phyloP scores from a whole-genome alignment of 306 rosid genomes.

The Rubus parviflorus region DNA sequence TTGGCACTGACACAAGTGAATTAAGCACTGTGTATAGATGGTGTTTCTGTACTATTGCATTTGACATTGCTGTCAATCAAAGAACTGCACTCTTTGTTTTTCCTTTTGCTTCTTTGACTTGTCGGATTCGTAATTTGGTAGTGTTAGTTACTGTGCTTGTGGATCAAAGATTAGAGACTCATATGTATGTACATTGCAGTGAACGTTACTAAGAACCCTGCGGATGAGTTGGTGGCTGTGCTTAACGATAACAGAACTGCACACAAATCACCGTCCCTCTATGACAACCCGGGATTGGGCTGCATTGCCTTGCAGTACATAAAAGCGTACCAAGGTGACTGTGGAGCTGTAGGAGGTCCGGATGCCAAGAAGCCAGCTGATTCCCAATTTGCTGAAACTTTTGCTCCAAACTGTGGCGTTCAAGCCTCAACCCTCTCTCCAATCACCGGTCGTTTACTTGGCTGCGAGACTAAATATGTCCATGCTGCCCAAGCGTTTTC shows the following conservation, averaged over 20 bases:
- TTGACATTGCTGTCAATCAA: too few species aligned
- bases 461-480: conserved; percentile 73
- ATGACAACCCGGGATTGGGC: conserved; percentile 72
- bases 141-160: not conserved
- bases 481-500: conserved; percentile 73
- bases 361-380: conserved; percentile 85
- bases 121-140: not conserved
- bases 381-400: conserved; percentile 61
- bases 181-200: conserved; percentile 37
- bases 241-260: conserved; percentile 48
- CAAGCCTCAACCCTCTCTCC: conserved; percentile 57
- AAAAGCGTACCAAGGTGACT: conserved; percentile 73
- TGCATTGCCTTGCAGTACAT: conserved; percentile 93
- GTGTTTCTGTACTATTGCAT: not conserved
- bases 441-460: conserved; percentile 84
- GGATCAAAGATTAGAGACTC: not conserved
- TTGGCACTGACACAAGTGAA: not conserved
- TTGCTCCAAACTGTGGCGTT: conserved; percentile 84
- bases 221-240: conserved; percentile 45
- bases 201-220: conserved; percentile 50
- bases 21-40: not conserved
- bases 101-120: not conserved
- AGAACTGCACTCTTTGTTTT: not conserved
- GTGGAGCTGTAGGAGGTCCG: conserved; percentile 77
- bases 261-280: conserved; percentile 36